Evolutionary conservation across 129 eudicot genomes (phyloP).

Genomic region (Oenanthe sinensis): DNA sequence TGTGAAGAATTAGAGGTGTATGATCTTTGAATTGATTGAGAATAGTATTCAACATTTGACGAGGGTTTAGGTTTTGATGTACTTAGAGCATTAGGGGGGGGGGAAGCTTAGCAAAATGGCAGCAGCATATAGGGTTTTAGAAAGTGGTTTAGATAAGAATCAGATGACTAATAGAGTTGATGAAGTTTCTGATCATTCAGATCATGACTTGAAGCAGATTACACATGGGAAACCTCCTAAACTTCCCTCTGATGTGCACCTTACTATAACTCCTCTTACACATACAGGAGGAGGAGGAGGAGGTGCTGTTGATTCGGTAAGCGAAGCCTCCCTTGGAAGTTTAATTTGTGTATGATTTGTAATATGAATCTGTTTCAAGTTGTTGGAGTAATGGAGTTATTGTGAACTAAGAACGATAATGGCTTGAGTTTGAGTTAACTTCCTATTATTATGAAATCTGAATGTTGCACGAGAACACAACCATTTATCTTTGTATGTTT

Average conservation of each 20-base stretch:
- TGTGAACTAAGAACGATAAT: neutral
- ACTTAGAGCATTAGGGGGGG: neutral
- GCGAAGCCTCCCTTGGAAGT: neutral
- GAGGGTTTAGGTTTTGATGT: neutral
- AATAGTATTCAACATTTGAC: neutral
- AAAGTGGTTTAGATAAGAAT: slow-evolving; percentile 38
- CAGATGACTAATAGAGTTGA: slow-evolving; percentile 29
- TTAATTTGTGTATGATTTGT: neutral
- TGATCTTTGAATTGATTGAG: slow-evolving; percentile 11
- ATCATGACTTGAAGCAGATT: slow-evolving; percentile 32
- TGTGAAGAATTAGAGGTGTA: slow-evolving; percentile 1
- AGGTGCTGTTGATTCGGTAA: slow-evolving; percentile 44
- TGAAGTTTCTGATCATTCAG: slow-evolving; percentile 38
- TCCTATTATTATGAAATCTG: neutral
- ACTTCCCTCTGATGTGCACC: slow-evolving; percentile 47
- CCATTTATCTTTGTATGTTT: neutral
- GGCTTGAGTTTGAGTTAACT: neutral
- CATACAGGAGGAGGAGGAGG: slow-evolving; percentile 9
- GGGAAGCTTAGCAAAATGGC: slow-evolving; percentile 68
- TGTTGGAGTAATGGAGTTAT: neutral
- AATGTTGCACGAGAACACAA: neutral
- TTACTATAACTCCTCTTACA: slow-evolving; percentile 43
- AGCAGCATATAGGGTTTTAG: slow-evolving; percentile 36
- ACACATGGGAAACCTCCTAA: slow-evolving; percentile 50
- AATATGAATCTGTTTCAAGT: neutral